Conservation (phyloP, 768 basidiomycete genomes). For the Collybia mongolica region DNA sequence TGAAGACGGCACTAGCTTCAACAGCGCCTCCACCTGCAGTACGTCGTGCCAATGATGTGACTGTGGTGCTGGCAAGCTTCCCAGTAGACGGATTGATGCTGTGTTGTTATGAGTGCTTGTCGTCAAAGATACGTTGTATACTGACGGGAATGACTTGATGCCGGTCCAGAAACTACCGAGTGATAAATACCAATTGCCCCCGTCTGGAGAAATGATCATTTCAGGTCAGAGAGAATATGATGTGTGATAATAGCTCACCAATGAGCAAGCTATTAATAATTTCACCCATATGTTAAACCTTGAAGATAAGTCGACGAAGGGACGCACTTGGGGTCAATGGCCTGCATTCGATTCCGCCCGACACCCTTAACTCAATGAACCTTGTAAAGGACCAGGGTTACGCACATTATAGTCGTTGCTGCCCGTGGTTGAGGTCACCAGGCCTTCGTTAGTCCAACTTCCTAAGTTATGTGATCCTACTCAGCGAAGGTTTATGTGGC, state of each 20-base stretch:
- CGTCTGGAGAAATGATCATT: constrained; percentile 1
- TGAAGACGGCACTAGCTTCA: constrained; percentile 48
- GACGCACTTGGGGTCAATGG: constrained; percentile 53
- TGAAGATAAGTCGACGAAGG: neutral
- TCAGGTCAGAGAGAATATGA: neutral
- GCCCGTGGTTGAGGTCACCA: constrained; percentile 41
- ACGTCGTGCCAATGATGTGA: constrained; percentile 45
- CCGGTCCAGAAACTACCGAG: constrained; percentile 59
- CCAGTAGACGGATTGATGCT: constrained; percentile 41
- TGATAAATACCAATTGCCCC: constrained; percentile 45
- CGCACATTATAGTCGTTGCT: constrained; percentile 41
- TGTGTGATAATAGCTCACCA: neutral
- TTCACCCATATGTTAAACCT: neutral
- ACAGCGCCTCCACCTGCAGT: constrained; percentile 43
- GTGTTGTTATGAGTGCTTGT: neutral
- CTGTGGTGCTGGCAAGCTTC: constrained; percentile 32
- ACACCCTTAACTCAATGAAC: too few relatives aligned
- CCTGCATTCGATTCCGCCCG: constrained; percentile 21
- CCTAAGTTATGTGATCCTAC: constrained; percentile 17
- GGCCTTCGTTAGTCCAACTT: constrained; percentile 44
- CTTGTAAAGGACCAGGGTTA: neutral
- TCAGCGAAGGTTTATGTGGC: neutral
- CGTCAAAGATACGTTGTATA: neutral
- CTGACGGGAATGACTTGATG: constrained; percentile 39
- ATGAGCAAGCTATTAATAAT: constrained; percentile 5